A percentile compares a stretch with the other conserved stretches of the same genome.
phyloP scores from a whole-genome alignment of 805 yeast species.

The Yarrowia sp. region DNA sequence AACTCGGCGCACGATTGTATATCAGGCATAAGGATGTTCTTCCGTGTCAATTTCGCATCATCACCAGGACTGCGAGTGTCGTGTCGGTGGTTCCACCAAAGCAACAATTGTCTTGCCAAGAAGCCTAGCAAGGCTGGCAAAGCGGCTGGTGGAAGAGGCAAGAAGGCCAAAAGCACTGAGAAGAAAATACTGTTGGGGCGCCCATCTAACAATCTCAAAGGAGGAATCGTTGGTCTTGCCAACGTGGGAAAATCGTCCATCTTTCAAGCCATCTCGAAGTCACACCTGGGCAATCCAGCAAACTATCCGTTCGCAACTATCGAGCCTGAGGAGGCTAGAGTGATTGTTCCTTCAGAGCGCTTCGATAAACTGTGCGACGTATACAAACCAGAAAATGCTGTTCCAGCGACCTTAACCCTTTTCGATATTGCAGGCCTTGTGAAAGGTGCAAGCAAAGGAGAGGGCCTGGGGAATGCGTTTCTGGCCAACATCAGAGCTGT shows the following conservation, averaged over 20 bases:
- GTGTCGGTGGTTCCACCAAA: neutral
- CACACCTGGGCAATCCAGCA: slow-evolving; percentile 68
- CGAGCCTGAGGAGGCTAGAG: slow-evolving; percentile 71
- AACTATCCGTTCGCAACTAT: slow-evolving; percentile 79
- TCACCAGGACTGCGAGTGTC: neutral
- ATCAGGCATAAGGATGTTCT: too few relatives aligned
- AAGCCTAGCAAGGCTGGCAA: slow-evolving; percentile 8
- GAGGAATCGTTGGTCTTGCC: slow-evolving; percentile 68
- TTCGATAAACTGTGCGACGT: slow-evolving; percentile 58
- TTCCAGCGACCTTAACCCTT: slow-evolving; percentile 64
- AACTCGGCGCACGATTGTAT: too few relatives aligned
- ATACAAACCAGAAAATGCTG: slow-evolving; percentile 57
- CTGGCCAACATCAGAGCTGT: slow-evolving; percentile 72
- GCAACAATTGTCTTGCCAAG: neutral
- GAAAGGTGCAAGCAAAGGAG: slow-evolving; percentile 67
- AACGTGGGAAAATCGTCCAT: slow-evolving; percentile 69
- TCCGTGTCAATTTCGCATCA: neutral
- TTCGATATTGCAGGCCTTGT: slow-evolving; percentile 77
- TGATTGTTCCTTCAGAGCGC: slow-evolving; percentile 59
- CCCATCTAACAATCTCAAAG: slow-evolving; percentile 65
- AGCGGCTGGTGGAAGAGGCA: neutral
- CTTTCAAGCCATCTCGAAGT: slow-evolving; percentile 66
- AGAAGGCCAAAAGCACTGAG: slow-evolving; percentile 25
- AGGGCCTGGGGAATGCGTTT: slow-evolving; percentile 78
- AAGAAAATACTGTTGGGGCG: slow-evolving; percentile 62